A percentile compares a stretch with the other conserved stretches of the same genome.
These are phyloP conservation scores for Pichia insulana DNA, from an alignment of 805 yeast species.

Conservation along the genomic window DNA sequence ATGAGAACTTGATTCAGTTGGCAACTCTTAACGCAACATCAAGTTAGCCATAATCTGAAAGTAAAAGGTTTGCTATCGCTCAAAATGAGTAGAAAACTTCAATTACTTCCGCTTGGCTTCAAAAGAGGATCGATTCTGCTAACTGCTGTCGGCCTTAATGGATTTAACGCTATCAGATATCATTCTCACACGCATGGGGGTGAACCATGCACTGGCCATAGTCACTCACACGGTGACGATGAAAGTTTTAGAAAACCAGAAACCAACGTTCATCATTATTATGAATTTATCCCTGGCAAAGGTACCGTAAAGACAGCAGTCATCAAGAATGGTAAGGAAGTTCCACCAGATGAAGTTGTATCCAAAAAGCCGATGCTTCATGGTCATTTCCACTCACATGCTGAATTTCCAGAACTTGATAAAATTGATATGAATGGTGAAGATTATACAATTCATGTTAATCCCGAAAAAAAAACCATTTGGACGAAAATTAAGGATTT, in stretches of 20 bases:
- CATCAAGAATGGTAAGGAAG: constrained; percentile 8
- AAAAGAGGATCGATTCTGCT: neutral
- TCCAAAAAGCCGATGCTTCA: constrained; percentile 13
- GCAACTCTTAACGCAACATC: too few relatives aligned
- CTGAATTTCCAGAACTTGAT: constrained; percentile 22
- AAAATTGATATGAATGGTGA: constrained; percentile 23
- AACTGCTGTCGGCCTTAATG: neutral
- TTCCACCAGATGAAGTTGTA: constrained; percentile 1
- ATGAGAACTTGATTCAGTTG: too few relatives aligned
- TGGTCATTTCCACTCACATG: constrained; percentile 25
- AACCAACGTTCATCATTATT: constrained; percentile 14
- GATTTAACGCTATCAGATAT: neutral
- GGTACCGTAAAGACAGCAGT: constrained; percentile 8
- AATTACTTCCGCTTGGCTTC: too few relatives aligned
- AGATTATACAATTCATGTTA: constrained; percentile 19
- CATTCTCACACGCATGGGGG: constrained; percentile 10
- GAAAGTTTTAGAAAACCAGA: neutral
- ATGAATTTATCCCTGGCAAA: constrained; percentile 7
- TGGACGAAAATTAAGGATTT: constrained; percentile 26
- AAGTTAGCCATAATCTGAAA: too few relatives aligned
- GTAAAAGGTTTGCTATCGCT: too few relatives aligned
- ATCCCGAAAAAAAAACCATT: constrained; percentile 16
- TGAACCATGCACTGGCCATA: neutral
- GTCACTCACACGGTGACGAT: neutral
- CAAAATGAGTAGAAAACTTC: too few relatives aligned